Evolutionary conservation across 345 rosid genomes (phyloP).

Genomic region (Eutrema japonicum): DNA sequence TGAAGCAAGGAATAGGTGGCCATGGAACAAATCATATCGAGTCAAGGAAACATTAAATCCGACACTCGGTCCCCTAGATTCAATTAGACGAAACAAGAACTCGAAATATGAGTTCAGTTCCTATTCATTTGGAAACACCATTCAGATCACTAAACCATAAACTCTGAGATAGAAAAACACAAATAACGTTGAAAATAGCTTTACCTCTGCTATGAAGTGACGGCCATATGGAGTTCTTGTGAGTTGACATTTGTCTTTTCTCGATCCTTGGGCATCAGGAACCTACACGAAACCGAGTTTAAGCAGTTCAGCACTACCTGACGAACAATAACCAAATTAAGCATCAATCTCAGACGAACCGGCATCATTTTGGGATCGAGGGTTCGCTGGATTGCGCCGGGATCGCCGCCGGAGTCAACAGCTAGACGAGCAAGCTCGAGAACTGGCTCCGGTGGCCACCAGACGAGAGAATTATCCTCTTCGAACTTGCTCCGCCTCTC

Average conservation of each 20-base stretch:
- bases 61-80: conserved; percentile 63
- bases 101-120: conserved; percentile 73
- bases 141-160: not conserved
- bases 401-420: conserved; percentile 87
- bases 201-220: conserved; percentile 70
- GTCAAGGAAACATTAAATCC: conserved; percentile 67
- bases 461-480: conserved; percentile 64
- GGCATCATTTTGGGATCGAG: conserved; percentile 72
- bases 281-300: conserved; percentile 47
- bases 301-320: not conserved
- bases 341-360: conserved; percentile 44
- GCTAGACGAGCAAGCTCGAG: conserved; percentile 90
- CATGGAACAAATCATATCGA: conserved; percentile 89
- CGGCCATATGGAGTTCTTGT: conserved; percentile 85
- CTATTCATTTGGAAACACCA: conserved; percentile 48
- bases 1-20: conserved; percentile 70
- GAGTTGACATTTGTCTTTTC: conserved; percentile 56
- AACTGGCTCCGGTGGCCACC: conserved; percentile 92
- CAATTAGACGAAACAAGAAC: conserved; percentile 74
- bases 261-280: conserved; percentile 64
- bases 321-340: not conserved
- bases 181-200: not conserved
- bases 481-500: conserved; percentile 22
- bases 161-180: not conserved
- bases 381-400: conserved; percentile 62